Percentiles rank a stretch among this genome's conserved stretches.
These are phyloP conservation scores for Trypanosoma scelopori DNA, from an alignment of 208 protist genomes.

Conservation along the genomic window DNA sequence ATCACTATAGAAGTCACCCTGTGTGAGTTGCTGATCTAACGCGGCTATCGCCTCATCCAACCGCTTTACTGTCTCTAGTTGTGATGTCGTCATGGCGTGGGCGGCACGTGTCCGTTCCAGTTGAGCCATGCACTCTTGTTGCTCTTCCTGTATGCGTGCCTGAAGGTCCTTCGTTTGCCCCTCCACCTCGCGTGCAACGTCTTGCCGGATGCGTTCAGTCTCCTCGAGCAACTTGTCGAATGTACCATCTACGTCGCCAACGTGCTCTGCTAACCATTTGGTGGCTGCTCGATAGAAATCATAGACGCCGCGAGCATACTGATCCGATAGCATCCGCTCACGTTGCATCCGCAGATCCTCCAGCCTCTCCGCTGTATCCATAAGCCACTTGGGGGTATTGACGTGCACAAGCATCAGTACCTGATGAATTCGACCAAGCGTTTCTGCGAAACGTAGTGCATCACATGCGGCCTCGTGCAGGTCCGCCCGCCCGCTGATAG, in stretches of 20 bases:
- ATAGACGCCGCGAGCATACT: conserved; percentile 68
- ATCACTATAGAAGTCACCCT: conserved; percentile 53
- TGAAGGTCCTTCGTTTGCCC: conserved; percentile 39
- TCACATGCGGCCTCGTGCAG: conserved; percentile 62
- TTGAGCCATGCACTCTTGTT: conserved; percentile 29
- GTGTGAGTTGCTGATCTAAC: conserved; percentile 50
- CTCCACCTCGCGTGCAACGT: conserved; percentile 49
- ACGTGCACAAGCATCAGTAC: conserved; percentile 83
- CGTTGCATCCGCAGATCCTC: conserved; percentile 58
- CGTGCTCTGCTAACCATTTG: conserved; percentile 60
- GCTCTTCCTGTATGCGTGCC: conserved; percentile 41
- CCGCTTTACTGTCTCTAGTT: conserved; percentile 54
- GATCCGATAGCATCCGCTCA: conserved; percentile 45
- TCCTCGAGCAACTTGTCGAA: conserved; percentile 58
- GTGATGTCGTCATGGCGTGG: conserved; percentile 38
- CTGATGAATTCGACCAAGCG: conserved; percentile 74
- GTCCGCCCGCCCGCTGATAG: conserved; percentile 72
- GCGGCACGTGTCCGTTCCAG: conserved; percentile 44
- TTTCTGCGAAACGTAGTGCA: conserved; percentile 59
- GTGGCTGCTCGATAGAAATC: conserved; percentile 64
- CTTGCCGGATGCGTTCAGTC: conserved; percentile 60
- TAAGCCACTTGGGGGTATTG: conserved; percentile 73
- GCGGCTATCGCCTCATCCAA: conserved; percentile 56
- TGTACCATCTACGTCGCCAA: conserved; percentile 45
- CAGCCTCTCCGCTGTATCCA: conserved; percentile 64